Conservation (phyloP, 202 grass and related monocot genomes). For the Brachypodium distachyon region DNA sequence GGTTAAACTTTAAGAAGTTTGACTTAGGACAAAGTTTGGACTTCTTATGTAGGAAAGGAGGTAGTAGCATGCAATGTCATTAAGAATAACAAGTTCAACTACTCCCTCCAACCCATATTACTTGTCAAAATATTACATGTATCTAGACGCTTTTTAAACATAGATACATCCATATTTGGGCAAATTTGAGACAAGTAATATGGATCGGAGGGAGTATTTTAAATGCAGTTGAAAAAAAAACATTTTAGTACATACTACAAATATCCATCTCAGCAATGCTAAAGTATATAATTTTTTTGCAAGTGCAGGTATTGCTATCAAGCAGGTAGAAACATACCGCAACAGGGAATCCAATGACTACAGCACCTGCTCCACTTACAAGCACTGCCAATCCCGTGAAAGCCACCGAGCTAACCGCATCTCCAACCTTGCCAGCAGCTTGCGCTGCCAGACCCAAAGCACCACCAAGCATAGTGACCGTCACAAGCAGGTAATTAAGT, state of each 20-base stretch:
- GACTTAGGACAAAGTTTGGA: too few species aligned
- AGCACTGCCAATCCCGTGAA: slow-evolving; percentile 69
- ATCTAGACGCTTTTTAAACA: too few species aligned
- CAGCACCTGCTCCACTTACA: slow-evolving; percentile 70
- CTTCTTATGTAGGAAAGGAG: too few species aligned
- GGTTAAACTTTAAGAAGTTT: too few species aligned
- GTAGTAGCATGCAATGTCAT: background rate
- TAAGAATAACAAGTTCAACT: background rate
- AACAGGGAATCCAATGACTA: slow-evolving; percentile 87
- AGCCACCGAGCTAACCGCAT: slow-evolving; percentile 56
- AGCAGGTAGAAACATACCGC: slow-evolving; percentile 41
- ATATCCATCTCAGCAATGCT: background rate
- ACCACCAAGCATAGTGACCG: slow-evolving; percentile 79
- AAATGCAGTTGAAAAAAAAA: background rate
- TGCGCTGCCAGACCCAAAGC: slow-evolving; percentile 60
- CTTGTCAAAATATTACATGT: too few species aligned
- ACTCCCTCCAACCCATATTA: too few species aligned
- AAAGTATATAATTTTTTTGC: background rate
- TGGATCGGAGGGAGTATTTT: too few species aligned
- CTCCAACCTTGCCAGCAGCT: slow-evolving; percentile 77
- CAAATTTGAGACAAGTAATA: too few species aligned
- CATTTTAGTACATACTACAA: background rate
- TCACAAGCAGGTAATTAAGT: slow-evolving; percentile 92
- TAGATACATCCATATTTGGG: too few species aligned
- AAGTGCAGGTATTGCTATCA: background rate